Evolutionary conservation across 176 grass and related monocot species (phyloP), one percentile per base, ranked within the genome.

Genomic region (Oryza coarctata): DNA sequence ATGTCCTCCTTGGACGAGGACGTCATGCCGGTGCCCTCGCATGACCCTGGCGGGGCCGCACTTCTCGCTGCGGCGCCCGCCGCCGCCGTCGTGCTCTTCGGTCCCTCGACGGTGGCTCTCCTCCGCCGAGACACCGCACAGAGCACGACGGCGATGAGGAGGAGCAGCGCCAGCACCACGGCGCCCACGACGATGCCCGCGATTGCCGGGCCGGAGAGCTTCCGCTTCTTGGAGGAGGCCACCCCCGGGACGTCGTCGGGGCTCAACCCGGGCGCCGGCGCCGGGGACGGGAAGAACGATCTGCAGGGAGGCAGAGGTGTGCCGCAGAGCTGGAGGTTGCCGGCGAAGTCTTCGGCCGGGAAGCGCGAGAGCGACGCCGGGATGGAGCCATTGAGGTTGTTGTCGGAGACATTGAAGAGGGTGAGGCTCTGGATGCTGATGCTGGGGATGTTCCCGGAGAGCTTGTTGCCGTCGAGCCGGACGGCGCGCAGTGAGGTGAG

Each of bases 301-400:
- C 13, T 85, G 79, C 94, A 97, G 1, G 93, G 28, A 18, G 85
- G 87, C 15, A 98, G 77, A 13, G 90, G 96, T 0, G 13, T 29
- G 26, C 93, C 96, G 72, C 93, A 95, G n/a, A 95, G 90, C 74
- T 78, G 63, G 22, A 82, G 80, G 74, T 95, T 98, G 0, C 93
- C 84, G 5, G 82, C 52, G 71, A 98, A 98, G 47, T 84, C 74
- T 0, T 94, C 90, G 3, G 5, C 10, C 1, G 90, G 88, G 76
- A 98, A 98, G 11, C 3, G 25, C 18, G 86, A 17, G 57, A 98
- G 93, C 31, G 88, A 15, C 60, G 52, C 67, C 10, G 96, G 96
- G 61, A 98, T 93, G 43, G 96, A 98, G 20, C 96, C 96, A 7
- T 98, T 98, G 58, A 95, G 88, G 57, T 45, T 64, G 82, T 98